A percentile compares a stretch with the other conserved stretches of the same genome.
phyloP scores from a whole-genome alignment of 2,329 filamentous ascomycete species.

The Ceratocystis papillata region DNA sequence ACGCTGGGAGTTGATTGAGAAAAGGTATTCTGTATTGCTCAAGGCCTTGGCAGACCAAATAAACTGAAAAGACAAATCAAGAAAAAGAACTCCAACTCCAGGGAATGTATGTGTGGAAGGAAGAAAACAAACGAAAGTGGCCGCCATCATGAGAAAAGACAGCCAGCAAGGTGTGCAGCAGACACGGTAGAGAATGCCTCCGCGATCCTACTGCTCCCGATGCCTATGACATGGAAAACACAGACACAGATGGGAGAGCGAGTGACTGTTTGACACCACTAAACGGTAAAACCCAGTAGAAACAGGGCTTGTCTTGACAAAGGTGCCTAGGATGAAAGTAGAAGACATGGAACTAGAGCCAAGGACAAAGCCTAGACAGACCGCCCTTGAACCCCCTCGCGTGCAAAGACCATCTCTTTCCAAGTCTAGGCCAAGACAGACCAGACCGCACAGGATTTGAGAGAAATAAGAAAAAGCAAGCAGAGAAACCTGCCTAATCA shows the following conservation, averaged over 20 bases:
- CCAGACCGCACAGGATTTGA: not conserved
- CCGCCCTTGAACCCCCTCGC: not conserved
- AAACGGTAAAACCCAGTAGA: not conserved
- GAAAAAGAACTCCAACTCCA: conserved; percentile 24
- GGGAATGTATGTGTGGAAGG: conserved; percentile 18
- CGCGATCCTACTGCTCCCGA: not conserved
- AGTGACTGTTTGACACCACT: not conserved
- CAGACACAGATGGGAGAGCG: not conserved
- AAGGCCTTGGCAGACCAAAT: conserved; percentile 24
- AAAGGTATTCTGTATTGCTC: conserved; percentile 20
- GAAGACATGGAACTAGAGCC: not conserved
- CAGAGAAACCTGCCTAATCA: not conserved
- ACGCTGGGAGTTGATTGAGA: not conserved
- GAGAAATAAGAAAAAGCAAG: not conserved
- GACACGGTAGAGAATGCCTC: not conserved
- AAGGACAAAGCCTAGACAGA: not conserved
- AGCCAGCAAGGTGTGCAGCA: not conserved
- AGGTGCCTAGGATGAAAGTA: not conserved
- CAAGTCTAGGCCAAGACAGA: not conserved
- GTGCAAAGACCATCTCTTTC: not conserved
- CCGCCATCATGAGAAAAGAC: not conserved
- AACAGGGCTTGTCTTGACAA: not conserved
- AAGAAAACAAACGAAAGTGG: conserved; percentile 18
- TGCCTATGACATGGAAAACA: not conserved
- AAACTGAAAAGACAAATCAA: conserved; percentile 17